Conservation (phyloP, 352 stramenopile species). For the Pythium rhizo-oryzae region DNA sequence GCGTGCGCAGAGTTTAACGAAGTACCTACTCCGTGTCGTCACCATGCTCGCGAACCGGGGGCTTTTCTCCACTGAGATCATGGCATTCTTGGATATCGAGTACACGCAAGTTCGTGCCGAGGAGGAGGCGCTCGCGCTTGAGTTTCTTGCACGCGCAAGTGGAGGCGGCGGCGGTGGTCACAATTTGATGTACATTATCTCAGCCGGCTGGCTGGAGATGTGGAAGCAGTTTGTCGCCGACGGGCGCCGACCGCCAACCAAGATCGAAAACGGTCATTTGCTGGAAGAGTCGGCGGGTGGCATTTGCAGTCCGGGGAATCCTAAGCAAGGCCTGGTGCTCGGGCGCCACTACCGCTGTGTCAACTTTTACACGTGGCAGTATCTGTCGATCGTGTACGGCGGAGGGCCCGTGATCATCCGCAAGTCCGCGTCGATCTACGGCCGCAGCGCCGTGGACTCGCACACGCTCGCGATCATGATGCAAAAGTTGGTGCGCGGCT, state of each 20-base stretch:
- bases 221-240: constrained; percentile 49
- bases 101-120: constrained; percentile 47
- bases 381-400: constrained; percentile 49
- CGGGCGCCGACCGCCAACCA: constrained; percentile 24
- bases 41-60: constrained; percentile 50
- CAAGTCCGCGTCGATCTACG: constrained; percentile 50
- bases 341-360: constrained; percentile 60
- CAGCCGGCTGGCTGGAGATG: constrained; percentile 41
- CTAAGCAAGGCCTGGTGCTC: constrained; percentile 27
- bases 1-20: constrained; percentile 39
- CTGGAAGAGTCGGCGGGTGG: constrained; percentile 8
- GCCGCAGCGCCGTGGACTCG: constrained; percentile 36
- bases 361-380: constrained; percentile 57
- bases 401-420: constrained; percentile 51
- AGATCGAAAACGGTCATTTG: constrained; percentile 47
- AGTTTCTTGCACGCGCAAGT: constrained; percentile 32
- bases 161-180: constrained; percentile 18
- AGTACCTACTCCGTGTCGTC: constrained; percentile 60
- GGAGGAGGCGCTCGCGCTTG: constrained; percentile 58
- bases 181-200: constrained; percentile 43
- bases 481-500: constrained; percentile 57
- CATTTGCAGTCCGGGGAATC: not conserved
- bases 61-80: constrained; percentile 66
- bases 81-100: constrained; percentile 74
- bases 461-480: constrained; percentile 37